Evolutionary conservation across 257 asterid species (phyloP), one percentile per base, ranked within the genome.

Genomic region (Solanum peruvianum): DNA sequence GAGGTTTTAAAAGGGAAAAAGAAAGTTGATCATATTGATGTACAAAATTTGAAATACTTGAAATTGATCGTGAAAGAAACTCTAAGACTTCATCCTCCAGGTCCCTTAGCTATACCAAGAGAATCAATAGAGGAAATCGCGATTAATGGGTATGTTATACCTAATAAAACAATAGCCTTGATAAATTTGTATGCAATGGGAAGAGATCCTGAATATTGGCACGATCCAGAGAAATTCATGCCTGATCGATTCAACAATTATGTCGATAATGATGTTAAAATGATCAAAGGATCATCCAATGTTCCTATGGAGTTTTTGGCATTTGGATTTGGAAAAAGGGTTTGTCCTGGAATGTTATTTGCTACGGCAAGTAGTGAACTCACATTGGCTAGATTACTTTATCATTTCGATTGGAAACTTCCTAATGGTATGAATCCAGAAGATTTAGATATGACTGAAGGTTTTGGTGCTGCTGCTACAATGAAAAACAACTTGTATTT

Each of bases 391-490:
- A 82, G 35, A 2, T 45, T 89, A 6, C 84, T 89, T 33, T 87
- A 89, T 21, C 69, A 87, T 56, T 91, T 91, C 18, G 78, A 90
- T 6, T 91, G 93, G 92, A 49, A 80, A 58, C 86, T 90, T 80
- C 84, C 90, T 0, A 16, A 42, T 2, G 91, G 86, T 12, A 37
- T 82, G 69, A 75, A 23, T 6, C 78, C 76, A 2, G 27, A 87
- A 6, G 89, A 87, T 3, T 11, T 89, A 21, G 90, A 90, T 71
- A 88, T 86, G 92, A 23, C 60, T 18, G 90, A 87, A 45, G 14
- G 21, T 1, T 15, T 47, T 7, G 90, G 90, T 9, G 15, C 39
- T 39, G 8, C 85, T 25, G 60, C 39, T 33, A 29, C 52, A 23
- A 86, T 88, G 56, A 88, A 82, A 67, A 69, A 70, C n/a, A 42